Evolutionary conservation across 75 land plant species (phyloP).

Genomic region (Cryptomeria japonica): DNA sequence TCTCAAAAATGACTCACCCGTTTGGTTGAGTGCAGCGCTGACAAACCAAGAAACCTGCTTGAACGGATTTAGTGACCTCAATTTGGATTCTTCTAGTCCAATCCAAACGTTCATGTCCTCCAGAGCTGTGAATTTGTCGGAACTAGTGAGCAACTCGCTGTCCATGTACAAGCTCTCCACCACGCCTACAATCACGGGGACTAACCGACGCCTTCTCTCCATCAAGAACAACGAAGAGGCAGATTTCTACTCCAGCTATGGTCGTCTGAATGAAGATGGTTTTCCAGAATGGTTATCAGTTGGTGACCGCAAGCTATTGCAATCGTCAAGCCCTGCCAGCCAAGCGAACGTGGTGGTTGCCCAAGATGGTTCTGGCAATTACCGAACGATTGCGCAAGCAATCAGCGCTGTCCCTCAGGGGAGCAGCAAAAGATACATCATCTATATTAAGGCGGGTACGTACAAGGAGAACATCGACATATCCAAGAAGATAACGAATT

Average conservation of each 20-base stretch:
- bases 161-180: neutral
- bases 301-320: neutral
- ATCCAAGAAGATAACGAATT: conserved; percentile 4
- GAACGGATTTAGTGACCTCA: neutral
- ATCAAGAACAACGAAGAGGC: neutral
- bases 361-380: conserved; percentile 32
- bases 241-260: neutral
- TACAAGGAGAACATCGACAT: conserved; percentile 23
- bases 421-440: conserved; percentile 2
- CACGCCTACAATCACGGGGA: neutral
- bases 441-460: conserved; percentile 25
- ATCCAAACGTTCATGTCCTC: neutral
- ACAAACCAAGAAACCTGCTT: conserved; percentile 4
- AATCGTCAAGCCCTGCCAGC: neutral
- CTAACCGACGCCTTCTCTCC: neutral
- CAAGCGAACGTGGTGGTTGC: conserved; percentile 34
- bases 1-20: neutral
- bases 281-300: conserved; percentile 17
- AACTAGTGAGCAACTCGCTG: neutral
- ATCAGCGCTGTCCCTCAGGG: neutral
- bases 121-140: neutral
- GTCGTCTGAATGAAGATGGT: neutral
- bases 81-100: neutral
- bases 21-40: neutral
- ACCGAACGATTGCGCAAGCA: neutral